Percentiles rank a stretch among this genome's conserved stretches.
Evolutionary conservation across 306 rosid species (phyloP).

Genomic region (Purshia tridentata): DNA sequence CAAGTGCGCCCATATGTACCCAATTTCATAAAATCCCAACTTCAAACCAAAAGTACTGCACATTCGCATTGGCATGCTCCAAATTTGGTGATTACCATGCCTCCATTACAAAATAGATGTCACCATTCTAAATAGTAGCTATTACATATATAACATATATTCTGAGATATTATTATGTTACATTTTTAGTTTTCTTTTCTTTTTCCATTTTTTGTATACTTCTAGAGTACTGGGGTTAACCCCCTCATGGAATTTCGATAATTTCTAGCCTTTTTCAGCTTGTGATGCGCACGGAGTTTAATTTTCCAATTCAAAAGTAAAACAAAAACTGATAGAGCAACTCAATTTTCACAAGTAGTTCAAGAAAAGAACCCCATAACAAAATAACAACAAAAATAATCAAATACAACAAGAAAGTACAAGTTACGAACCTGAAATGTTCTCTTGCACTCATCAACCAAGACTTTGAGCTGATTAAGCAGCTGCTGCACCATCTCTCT

Average conservation of each 20-base stretch:
- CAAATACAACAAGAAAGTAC: background rate
- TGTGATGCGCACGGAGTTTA: background rate
- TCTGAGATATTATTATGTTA: background rate
- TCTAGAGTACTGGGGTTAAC: background rate
- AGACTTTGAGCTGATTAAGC: constrained; percentile 65
- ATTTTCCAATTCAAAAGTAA: background rate
- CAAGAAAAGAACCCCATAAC: background rate
- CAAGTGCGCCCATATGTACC: background rate
- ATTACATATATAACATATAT: background rate
- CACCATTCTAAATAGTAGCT: too few species aligned
- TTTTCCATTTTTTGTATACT: background rate
- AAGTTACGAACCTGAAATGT: constrained; percentile 59
- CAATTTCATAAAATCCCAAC: background rate
- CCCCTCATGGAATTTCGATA: background rate
- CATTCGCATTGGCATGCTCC: background rate
- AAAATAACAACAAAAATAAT: background rate
- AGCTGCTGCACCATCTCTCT: constrained; percentile 73
- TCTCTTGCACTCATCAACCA: constrained; percentile 84
- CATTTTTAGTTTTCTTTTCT: background rate
- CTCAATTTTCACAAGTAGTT: background rate
- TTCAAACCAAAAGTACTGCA: background rate
- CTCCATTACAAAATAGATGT: background rate
- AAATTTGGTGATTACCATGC: background rate
- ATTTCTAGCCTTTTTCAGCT: background rate
- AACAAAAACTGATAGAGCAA: background rate